Evolutionary conservation across 495 filamentous ascomycete species (phyloP).

Genomic region (Xylaria flabelliformis): DNA sequence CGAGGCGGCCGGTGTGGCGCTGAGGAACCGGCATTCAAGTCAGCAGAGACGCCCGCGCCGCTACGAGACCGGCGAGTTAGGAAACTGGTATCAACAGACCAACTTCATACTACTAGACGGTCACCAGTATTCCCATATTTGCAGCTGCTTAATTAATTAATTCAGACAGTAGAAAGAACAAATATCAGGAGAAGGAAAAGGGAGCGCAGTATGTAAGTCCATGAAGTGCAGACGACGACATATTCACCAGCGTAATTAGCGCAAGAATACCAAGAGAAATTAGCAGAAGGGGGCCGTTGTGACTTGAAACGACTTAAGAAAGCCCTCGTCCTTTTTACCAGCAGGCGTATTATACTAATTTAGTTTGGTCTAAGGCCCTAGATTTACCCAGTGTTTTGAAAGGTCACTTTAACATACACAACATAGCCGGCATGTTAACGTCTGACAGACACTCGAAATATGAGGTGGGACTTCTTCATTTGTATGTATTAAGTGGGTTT

Average conservation of each 20-base stretch:
- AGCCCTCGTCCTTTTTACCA: background rate
- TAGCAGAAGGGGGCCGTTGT: background rate
- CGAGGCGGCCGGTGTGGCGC: too few relatives aligned
- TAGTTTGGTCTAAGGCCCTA: background rate
- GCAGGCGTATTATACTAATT: background rate
- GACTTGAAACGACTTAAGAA: background rate
- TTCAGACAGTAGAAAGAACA: too few relatives aligned
- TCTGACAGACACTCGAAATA: background rate
- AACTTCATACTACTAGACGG: slow-evolving; percentile 66
- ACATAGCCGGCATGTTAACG: background rate
- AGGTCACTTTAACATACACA: background rate
- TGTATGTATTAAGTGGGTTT: background rate
- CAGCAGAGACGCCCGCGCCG: too few relatives aligned
- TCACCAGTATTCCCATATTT: slow-evolving; percentile 51
- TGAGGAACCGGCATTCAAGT: too few relatives aligned
- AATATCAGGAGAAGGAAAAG: too few relatives aligned
- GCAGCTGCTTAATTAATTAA: too few relatives aligned
- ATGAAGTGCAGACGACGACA: background rate
- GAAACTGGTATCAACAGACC: too few relatives aligned
- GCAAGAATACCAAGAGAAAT: background rate
- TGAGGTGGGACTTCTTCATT: background rate
- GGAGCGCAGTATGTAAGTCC: background rate
- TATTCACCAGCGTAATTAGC: background rate
- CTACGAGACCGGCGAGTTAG: too few relatives aligned
- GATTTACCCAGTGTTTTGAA: background rate